Percentiles rank a stretch among this genome's conserved stretches.
These are phyloP conservation scores for Linderina pennispora DNA, from an alignment of 192 early-diverging fungal genomes.

Conservation along the genomic window DNA sequence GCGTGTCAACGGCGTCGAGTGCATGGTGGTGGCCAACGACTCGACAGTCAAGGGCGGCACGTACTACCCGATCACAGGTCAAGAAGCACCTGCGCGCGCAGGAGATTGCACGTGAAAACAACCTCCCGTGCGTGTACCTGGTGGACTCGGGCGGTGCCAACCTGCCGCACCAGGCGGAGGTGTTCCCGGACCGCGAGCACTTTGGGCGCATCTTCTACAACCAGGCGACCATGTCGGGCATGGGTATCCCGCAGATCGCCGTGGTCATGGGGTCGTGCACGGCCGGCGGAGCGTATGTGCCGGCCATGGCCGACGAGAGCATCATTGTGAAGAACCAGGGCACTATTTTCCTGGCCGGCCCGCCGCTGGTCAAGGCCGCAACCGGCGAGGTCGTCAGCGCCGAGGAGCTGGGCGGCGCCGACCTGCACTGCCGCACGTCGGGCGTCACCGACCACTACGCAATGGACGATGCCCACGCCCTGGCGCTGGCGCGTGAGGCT, in stretches of 20 bases:
- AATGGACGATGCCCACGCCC: constrained; percentile 78
- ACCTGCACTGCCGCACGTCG: constrained; percentile 88
- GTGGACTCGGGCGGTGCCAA: constrained; percentile 97
- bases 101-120: constrained; percentile 92
- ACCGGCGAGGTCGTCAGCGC: constrained; percentile 91
- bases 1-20: constrained; percentile 83
- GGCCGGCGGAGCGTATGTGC: constrained; percentile 95
- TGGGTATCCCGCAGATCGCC: constrained; percentile 93
- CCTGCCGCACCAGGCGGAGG: constrained; percentile 87
- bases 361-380: constrained; percentile 93
- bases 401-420: constrained; percentile 93
- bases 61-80: constrained; percentile 92
- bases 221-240: constrained; percentile 70
- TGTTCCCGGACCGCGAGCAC: constrained; percentile 91
- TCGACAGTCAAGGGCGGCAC: constrained; percentile 97
- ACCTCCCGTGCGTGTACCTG: constrained; percentile 89
- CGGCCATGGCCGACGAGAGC: constrained; percentile 97
- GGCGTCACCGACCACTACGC: constrained; percentile 96
- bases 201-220: constrained; percentile 98
- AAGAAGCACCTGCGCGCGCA: constrained; percentile 98
- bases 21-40: constrained; percentile 97
- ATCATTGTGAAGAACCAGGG: constrained; percentile 94
- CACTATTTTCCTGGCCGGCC: constrained; percentile 94
- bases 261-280: constrained; percentile 97
- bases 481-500: constrained; percentile 74